Base-by-base conservation (phyloP, 192 early-diverging fungal species). In the Linnemannia hyalina region DNA sequence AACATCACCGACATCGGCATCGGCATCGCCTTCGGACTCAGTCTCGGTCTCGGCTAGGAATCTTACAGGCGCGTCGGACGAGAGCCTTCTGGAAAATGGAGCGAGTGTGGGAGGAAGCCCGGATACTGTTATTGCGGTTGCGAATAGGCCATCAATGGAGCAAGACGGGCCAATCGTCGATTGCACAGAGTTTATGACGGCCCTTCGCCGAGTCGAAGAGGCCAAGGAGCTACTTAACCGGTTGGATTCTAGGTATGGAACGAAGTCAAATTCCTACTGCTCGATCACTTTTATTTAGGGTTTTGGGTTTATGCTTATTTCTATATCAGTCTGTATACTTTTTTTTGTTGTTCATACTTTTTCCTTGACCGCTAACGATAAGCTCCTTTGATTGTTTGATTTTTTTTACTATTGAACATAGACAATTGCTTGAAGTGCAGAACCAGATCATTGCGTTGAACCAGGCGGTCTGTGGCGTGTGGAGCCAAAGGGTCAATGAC, bases 391-490 rank as follows among this genome's bases (percentile, higher is more conserved):
- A 7, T 18, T 6, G 38, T 40, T n/a, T 36, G 41, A 71, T 57
- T 23, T 47, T 75, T 23, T 47, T 68, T 65, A 13, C 38, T 3
- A 76, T 32, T 76, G 22, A 40, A 44, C 42, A 38, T 78, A 83
- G 82, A 52, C 76, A 83, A 74, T 46, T 83, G 18, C 9, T 60
- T 20, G 82, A 83, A 29, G 40, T 83, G n/a, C 82, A 83, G 73
- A 83, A 40, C 22, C 82, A 75, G 47, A 38, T 83, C 15, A 75
- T 74, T 49, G 70, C 68, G 13, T 38, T 83, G 23, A 78, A 74
- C 15, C 76, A 83, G 23, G 65, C 71, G 6, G 72, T 78, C 4
- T 68, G 32, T 49, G 76, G 65, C 32, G 82, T 41, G 0, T 83
- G 76, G 82, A 54, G 82, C 35, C 76, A 70, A n/a, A 23, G 68